Percentiles rank a stretch among this genome's conserved stretches.
Conservation (phyloP, 2,329 filamentous ascomycete genomes). For the Diplodia seriata region DNA sequence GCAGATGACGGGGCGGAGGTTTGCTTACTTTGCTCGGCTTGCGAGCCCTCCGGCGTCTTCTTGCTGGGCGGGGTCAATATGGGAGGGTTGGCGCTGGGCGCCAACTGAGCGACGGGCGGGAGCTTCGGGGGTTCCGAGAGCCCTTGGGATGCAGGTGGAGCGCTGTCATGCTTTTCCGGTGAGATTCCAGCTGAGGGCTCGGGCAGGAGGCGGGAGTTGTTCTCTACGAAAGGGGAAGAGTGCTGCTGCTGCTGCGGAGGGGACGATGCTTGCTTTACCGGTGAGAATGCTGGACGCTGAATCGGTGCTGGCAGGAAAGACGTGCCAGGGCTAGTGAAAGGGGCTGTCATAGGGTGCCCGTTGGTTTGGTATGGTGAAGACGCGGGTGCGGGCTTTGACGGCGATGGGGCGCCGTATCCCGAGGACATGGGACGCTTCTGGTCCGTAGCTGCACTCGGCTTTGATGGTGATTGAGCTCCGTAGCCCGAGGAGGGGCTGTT, state of each 20-base stretch:
- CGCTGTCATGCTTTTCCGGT: constrained; percentile 56
- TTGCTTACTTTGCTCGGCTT: neutral
- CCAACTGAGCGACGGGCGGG: constrained; percentile 64
- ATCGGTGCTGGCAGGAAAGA: constrained; percentile 51
- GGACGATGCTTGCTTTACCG: constrained; percentile 48
- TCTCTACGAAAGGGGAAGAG: constrained; percentile 38
- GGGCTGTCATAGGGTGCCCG: constrained; percentile 42
- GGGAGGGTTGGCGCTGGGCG: constrained; percentile 64
- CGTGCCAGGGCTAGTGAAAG: constrained; percentile 53
- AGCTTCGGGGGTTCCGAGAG: constrained; percentile 56
- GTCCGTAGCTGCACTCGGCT: constrained; percentile 46
- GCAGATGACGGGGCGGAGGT: neutral
- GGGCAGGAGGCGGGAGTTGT: constrained; percentile 42
- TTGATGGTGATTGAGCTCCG: constrained; percentile 14
- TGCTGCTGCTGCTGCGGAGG: constrained; percentile 45
- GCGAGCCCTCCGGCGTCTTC: constrained; percentile 44
- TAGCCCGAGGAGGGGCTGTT: constrained; percentile 43
- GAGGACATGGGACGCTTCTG: constrained; percentile 53
- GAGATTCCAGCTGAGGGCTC: constrained; percentile 51
- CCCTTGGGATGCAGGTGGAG: constrained; percentile 43
- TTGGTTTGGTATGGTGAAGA: constrained; percentile 46
- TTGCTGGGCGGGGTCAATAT: constrained; percentile 69
- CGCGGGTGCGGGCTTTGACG: constrained; percentile 46
- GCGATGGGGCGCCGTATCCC: constrained; percentile 38
- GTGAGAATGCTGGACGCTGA: constrained; percentile 47